phyloP scores from a whole-genome alignment of 345 rosid genomes.

The Lepidium sativum region DNA sequence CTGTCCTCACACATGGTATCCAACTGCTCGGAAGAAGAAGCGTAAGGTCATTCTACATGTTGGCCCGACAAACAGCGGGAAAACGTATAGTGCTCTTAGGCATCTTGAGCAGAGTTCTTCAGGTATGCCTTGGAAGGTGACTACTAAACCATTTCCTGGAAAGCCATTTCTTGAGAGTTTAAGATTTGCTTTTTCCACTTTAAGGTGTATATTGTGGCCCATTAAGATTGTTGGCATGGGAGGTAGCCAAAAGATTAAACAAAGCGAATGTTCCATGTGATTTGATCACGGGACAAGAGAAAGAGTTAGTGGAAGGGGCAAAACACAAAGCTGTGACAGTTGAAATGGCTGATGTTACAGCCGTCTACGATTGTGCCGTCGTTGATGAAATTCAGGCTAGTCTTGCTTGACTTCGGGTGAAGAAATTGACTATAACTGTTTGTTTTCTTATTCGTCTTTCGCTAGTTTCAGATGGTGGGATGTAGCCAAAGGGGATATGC shows the following conservation, averaged over 20 bases:
- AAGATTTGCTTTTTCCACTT: slow-evolving; percentile 9
- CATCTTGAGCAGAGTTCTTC: slow-evolving; percentile 66
- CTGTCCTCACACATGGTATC: slow-evolving; percentile 86
- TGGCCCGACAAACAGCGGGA: slow-evolving; percentile 95
- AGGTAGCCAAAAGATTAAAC: slow-evolving; percentile 80
- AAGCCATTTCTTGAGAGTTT: not conserved
- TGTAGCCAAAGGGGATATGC: slow-evolving; percentile 80
- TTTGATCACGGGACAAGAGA: slow-evolving; percentile 90
- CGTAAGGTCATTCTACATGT: slow-evolving; percentile 83
- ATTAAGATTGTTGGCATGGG: slow-evolving; percentile 92
- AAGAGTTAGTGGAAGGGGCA: slow-evolving; percentile 78
- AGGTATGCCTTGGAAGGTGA: slow-evolving; percentile 37
- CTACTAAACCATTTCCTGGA: not conserved
- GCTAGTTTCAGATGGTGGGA: slow-evolving; percentile 59
- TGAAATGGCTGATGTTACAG: slow-evolving; percentile 82
- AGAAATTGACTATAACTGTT: not conserved
- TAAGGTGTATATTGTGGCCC: slow-evolving; percentile 96
- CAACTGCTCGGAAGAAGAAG: slow-evolving; percentile 61
- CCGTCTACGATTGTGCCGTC: slow-evolving; percentile 69
- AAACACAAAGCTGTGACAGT: slow-evolving; percentile 87
- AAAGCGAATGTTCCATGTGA: slow-evolving; percentile 82
- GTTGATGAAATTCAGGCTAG: slow-evolving; percentile 87
- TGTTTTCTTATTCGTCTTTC: not conserved
- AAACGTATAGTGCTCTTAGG: slow-evolving; percentile 76
- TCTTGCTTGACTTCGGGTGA: not conserved